Base-by-base conservation (phyloP, 1,284 basidiomycete species). In the Leccinum angustisporum region DNA sequence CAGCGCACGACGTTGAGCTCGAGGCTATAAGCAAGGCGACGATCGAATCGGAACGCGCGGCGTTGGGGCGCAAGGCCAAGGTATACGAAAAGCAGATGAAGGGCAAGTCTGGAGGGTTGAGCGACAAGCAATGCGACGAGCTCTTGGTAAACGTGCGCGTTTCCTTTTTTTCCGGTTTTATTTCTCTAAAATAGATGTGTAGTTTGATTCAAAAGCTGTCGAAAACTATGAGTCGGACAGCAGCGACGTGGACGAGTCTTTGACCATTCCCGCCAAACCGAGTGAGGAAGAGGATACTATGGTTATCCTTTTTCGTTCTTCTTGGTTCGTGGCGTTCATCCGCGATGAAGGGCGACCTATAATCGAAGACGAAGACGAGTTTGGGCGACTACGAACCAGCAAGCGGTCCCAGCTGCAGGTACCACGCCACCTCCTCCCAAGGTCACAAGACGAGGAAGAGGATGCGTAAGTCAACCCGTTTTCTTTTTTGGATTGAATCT, bases 291-390 rank as follows among this genome's bases (percentile, higher is more conserved):
- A 77, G 33, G 80, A n/a, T n/a, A n/a, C n/a, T 85, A 61, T 48
- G 40, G 75, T 60, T 14, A 59, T 51, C 16, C 4, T 30, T 31
- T 1, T 6, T 30, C 6, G 27, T 30, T 30, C 27, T 65, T 54
- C 0, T 34, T 16, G 5, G 36, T 43, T 48, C 3, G 40, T 25
- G 31, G 9, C 54, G 30, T 56, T 70, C 25, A 67, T 57, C 50
- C 33, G 11, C 11, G 36, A 13, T 14, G 13, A 51, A 87, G 83
- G 82, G 87, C 61, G 92, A 94, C 69, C 90, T 9, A 77, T 93
- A 46, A 81, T 95, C 14, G 93, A 95, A 72, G 94, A 92, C 66
- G 83, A 87, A 66, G 94, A 96, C 68, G 94, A 95, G 69, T 92
- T 93, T 70, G 94, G 94, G 18, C 85, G 94, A 18, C 72, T 86